Base-by-base conservation (phyloP, 2,329 filamentous ascomycete species). In the Rhynchosporium agropyri region DNA sequence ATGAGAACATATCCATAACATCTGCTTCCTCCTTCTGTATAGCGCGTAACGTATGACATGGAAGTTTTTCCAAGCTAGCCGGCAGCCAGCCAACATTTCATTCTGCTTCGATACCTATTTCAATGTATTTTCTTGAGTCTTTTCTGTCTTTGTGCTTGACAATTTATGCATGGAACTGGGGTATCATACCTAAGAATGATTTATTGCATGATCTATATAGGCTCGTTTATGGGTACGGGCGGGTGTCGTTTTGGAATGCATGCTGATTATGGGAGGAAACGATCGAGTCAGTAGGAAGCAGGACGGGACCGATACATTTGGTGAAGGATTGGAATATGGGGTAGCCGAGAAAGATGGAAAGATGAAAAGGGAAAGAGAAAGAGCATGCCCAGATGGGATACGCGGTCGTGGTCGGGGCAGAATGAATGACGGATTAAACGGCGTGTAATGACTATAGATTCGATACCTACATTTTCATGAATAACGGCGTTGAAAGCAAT, bases 391-490 rank as follows among this genome's bases (percentile, higher is more conserved):
- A 36, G 33, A 36, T 53, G 58, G 58, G 5, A 4, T 26, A 49
- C 4, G 7, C 9, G 26, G 12, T 60, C 33, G 45, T 29, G 40
- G 20, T 29, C 12, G 10, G 15, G 40, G 29, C 26, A 29, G 33
- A 31, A 20, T 20, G 20, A 20, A 20, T 20, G 20, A 20, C 1
- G 20, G 20, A 20, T 20, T 20, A 20, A 20, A 20, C 20, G 20
- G 20, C 20, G 45, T 49, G 51, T 61, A 61, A 61, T 61, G 59
- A 57, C 59, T 49, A 61, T 61, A 61, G 59, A 61, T 60, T 60
- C 38, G 20, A 51, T 49, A 33, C 10, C 46, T 43, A 28, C 46
- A 61, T 38, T 38, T 38, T 46, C 6, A 61, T 50, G 59, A 61
- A 29, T 56, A 51, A 56, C 56, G 33, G 54, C 46, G 9, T 10